Conservation (phyloP, 495 filamentous ascomycete species). For the Talaromyces ruber region DNA sequence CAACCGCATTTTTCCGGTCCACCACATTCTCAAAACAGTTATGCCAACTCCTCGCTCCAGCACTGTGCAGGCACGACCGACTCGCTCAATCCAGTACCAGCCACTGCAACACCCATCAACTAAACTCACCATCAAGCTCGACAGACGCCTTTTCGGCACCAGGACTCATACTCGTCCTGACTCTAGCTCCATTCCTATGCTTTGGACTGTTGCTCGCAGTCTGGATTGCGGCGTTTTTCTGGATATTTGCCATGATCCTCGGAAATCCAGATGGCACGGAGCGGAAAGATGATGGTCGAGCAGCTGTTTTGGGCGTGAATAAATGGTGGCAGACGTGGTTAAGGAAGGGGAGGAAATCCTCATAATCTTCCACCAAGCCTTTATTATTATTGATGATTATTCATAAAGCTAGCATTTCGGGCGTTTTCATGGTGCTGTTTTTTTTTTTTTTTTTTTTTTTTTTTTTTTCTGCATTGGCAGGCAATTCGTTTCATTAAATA, state of each 20-base stretch:
- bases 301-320: conserved; percentile 50
- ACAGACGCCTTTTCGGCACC: conserved; percentile 24
- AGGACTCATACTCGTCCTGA: conserved; percentile 38
- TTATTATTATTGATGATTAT: conserved; percentile 15
- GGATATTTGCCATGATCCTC: conserved; percentile 52
- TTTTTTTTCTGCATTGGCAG: neutral
- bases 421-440: too few species aligned
- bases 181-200: conserved; percentile 46
- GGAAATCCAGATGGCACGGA: conserved; percentile 58
- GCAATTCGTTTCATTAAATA: neutral
- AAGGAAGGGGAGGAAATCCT: conserved; percentile 22
- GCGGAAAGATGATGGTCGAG: conserved; percentile 51
- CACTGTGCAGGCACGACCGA: conserved; percentile 34
- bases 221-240: conserved; percentile 57
- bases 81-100: conserved; percentile 24
- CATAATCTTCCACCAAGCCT: neutral
- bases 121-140: conserved; percentile 10
- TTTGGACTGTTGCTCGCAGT: conserved; percentile 43
- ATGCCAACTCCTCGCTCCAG: conserved; percentile 32
- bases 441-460: neutral
- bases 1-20: conserved; percentile 25
- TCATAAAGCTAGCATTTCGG: neutral
- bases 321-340: conserved; percentile 57
- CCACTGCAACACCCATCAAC: conserved; percentile 21
- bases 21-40: conserved; percentile 29